Conservation (phyloP, 768 basidiomycete species). For the Kwoniella dejecticola region DNA sequence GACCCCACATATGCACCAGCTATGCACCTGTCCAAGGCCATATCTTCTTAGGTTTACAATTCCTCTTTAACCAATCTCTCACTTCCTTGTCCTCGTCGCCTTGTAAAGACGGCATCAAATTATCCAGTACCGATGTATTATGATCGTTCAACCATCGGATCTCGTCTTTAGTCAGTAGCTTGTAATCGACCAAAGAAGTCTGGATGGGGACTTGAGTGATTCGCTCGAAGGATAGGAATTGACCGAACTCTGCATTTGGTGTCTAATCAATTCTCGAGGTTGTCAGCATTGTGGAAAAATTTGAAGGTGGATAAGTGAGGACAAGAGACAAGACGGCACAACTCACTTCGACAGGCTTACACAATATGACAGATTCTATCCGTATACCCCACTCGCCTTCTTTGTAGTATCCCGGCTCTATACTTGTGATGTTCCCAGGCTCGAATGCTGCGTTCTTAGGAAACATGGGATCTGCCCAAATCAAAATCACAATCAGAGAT, state of each 20-base stretch:
- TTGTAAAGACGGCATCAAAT: constrained; percentile 39
- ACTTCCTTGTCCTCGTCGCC: constrained; percentile 40
- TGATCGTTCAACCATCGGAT: constrained; percentile 76
- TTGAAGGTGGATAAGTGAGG: neutral
- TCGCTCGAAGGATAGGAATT: constrained; percentile 20
- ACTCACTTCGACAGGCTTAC: constrained; percentile 67
- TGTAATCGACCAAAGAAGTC: constrained; percentile 80
- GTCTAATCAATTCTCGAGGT: constrained; percentile 1
- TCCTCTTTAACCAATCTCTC: constrained; percentile 47
- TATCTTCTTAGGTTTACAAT: constrained; percentile 38
- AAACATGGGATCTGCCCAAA: constrained; percentile 66
- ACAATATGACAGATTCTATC: constrained; percentile 81
- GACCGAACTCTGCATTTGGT: neutral
- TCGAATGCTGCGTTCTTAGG: constrained; percentile 67
- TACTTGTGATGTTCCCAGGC: constrained; percentile 88
- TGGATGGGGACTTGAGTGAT: constrained; percentile 82
- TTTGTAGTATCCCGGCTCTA: constrained; percentile 89
- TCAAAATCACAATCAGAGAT: neutral
- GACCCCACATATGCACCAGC: too few relatives aligned
- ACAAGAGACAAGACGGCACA: neutral
- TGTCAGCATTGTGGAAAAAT: neutral
- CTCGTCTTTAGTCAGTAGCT: constrained; percentile 81
- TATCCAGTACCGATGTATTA: constrained; percentile 40
- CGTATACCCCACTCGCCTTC: constrained; percentile 85
- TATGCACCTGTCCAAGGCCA: constrained; percentile 44